Conservation (phyloP, 768 basidiomycete genomes). For the Gymnopilus junonius region DNA sequence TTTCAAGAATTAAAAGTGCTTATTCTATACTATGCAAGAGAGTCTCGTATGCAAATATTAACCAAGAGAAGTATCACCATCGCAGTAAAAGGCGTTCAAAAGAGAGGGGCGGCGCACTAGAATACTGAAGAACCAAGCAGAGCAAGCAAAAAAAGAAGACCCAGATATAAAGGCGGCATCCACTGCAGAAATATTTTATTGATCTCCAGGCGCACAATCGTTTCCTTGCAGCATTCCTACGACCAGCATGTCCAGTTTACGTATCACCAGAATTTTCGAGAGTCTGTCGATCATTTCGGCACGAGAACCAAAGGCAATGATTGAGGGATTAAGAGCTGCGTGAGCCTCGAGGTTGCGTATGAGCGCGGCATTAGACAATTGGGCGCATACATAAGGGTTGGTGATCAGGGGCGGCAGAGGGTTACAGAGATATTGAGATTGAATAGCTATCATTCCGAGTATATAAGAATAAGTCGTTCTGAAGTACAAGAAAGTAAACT, state of each 20-base stretch:
- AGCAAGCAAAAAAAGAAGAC: not conserved
- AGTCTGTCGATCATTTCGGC: conserved; percentile 55
- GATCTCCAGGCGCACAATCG: not conserved
- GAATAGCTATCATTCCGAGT: conserved; percentile 44
- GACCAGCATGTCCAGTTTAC: conserved; percentile 56
- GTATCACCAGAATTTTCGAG: conserved; percentile 44
- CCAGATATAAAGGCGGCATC: not conserved
- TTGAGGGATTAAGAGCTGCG: conserved; percentile 46
- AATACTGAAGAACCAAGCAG: no score
- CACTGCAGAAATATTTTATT: not conserved
- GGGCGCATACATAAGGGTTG: conserved; percentile 41
- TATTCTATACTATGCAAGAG: no score
- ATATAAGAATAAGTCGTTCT: not conserved
- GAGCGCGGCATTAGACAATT: conserved; percentile 51
- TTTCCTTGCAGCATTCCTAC: conserved; percentile 36
- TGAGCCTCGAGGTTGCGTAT: conserved; percentile 64
- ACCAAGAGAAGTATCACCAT: no score
- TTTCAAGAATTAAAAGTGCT: no score
- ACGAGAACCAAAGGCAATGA: conserved; percentile 51
- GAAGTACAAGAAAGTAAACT: conserved; percentile 17
- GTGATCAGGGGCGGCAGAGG: conserved; percentile 54
- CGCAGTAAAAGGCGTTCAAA: no score
- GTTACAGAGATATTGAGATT: conserved; percentile 50
- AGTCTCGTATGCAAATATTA: no score
- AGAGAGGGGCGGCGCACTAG: not conserved